Conservation (phyloP, 108 stramenopile species). For the Cyclostephanos tholiformis region DNA sequence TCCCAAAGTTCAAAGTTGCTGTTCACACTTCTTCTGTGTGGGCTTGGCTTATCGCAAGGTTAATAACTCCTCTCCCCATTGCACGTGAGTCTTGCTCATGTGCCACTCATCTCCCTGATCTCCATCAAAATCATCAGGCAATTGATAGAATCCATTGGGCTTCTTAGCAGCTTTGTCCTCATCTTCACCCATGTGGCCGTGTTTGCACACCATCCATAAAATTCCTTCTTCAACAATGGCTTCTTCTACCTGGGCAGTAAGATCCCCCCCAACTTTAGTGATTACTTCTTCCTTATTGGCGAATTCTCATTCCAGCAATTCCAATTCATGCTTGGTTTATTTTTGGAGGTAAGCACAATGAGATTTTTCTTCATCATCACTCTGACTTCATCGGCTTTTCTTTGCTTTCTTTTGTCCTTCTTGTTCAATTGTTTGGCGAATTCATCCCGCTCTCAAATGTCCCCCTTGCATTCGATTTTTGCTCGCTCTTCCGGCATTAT, state of each 20-base stretch:
- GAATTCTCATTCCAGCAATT: constrained; percentile 83
- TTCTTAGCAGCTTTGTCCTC: constrained; percentile 49
- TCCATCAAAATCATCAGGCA: constrained; percentile 74
- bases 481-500: constrained; percentile 70
- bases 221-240: constrained; percentile 81
- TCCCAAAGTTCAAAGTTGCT: constrained; percentile 98
- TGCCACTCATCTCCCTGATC: constrained; percentile 22
- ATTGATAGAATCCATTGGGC: constrained; percentile 74
- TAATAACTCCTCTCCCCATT: constrained; percentile 71
- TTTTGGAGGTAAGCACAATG: constrained; percentile 92
- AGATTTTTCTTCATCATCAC: constrained; percentile 49
- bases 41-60: constrained; percentile 93
- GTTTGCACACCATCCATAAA: constrained; percentile 71
- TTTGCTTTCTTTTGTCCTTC: constrained; percentile 77
- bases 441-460: constrained; percentile 91
- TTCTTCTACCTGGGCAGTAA: constrained; percentile 82
- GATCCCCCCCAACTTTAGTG: constrained; percentile 47
- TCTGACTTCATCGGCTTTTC: constrained; percentile 49
- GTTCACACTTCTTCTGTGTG: constrained; percentile 90
- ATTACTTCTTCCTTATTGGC: constrained; percentile 96
- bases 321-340: constrained; percentile 91
- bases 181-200: constrained; percentile 48
- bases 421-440: constrained; percentile 87
- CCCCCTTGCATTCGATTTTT: constrained; percentile 78
- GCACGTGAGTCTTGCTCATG: constrained; percentile 58